Evolutionary conservation across 305 asterid species (phyloP), one percentile per base, ranked within the genome.

Genomic region (Solanum hybrid): DNA sequence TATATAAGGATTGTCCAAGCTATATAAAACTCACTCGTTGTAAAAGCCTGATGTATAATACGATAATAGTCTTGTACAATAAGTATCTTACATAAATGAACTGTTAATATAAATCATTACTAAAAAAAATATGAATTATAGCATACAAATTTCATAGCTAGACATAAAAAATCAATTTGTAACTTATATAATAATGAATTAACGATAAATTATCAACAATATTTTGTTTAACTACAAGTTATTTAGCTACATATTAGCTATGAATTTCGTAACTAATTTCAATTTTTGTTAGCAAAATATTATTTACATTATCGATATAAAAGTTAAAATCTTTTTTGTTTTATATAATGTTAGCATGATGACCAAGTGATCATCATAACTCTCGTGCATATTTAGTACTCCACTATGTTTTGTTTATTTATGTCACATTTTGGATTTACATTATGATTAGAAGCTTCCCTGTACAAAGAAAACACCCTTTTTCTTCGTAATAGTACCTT

Each of bases 351-450:
- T 31, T 42, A 16, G 37, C 42, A 85, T 31, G 76, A 85, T 29
- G 74, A 85, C 88, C 61, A 46, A 51, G 37, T 61, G 37, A 29
- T 35, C 28, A 35, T 85, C 7, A 51, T 46, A 24, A 61, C 78
- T 86, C 88, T 42, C 76, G 42, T 51, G 73, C 22, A 61, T 22
- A 18, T 86, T 85, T 86, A 39, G 42, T 86, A 24, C 40, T 14
- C 75, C 88, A 86, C 73, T 69, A 86, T 8, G 31, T 86, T 61
- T 86, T 86, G 73, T 61, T 51, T 84, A 84, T 84, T 35, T 9
- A 84, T 86, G 88, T 86, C 46, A 20, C 76, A 61, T 36, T 86
- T 61, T 86, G 73, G 77, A 86, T 86, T 86, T 86, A 46, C 51
- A 86, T 31, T 0, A 86, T 69, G 39, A 86, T 33, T 78, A 51